Conservation (phyloP, 2,329 filamentous ascomycete genomes). For the Claviceps africana region DNA sequence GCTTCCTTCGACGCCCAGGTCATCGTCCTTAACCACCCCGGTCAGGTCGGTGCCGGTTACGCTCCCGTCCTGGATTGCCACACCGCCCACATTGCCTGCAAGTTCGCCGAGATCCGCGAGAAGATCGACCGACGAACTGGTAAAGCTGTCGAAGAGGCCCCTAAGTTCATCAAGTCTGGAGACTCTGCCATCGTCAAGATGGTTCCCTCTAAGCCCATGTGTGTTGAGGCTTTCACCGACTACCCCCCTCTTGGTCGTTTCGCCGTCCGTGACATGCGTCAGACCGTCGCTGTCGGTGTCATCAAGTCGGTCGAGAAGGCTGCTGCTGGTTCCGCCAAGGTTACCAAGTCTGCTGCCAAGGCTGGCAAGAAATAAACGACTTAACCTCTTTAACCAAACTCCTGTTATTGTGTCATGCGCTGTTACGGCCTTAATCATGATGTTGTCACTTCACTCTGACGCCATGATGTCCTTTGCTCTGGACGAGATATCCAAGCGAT, state of each 20-base stretch:
- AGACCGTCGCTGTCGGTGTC: slow-evolving; percentile 86
- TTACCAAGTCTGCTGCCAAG: slow-evolving; percentile 61
- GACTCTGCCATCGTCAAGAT: slow-evolving; percentile 99
- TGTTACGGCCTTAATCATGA: slow-evolving; percentile 13
- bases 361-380: slow-evolving; percentile 56
- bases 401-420: slow-evolving; percentile 13
- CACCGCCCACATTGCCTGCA: slow-evolving; percentile 99
- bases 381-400: slow-evolving; percentile 8
- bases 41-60: slow-evolving; percentile 98
- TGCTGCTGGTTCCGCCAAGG: slow-evolving; percentile 44
- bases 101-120: slow-evolving; percentile 98
- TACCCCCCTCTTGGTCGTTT: slow-evolving; percentile 99
- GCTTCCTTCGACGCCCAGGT: slow-evolving; percentile 99
- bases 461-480: slow-evolving; percentile 29
- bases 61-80: slow-evolving; percentile 99
- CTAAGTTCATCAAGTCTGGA: slow-evolving; percentile 99
- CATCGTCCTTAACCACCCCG: slow-evolving; percentile 99
- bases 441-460: slow-evolving; percentile 31
- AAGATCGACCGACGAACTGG: slow-evolving; percentile 99
- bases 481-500: slow-evolving; percentile 27
- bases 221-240: slow-evolving; percentile 98
- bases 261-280: slow-evolving; percentile 97
- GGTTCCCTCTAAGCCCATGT: slow-evolving; percentile 99
- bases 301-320: slow-evolving; percentile 76
- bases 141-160: slow-evolving; percentile 79